Percentiles rank a stretch among this genome's conserved stretches.
phyloP scores from a whole-genome alignment of 129 eudicot species.

The Rutidosis leptorrhynchoides region DNA sequence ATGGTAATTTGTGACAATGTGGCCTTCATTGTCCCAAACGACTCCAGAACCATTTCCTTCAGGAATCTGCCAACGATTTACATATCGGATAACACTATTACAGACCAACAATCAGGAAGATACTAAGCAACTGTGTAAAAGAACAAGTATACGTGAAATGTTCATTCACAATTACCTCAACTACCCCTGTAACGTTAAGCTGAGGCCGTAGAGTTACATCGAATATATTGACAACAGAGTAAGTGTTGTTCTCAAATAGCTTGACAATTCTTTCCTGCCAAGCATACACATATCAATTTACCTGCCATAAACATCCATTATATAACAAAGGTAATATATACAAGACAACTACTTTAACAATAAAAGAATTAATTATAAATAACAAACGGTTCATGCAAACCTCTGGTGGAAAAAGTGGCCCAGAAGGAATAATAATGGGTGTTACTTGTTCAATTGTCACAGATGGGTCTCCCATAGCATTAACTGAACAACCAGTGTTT shows the following conservation, averaged over 20 bases:
- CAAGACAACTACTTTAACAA: conserved; percentile 20
- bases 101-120: conserved; percentile 2
- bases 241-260: conserved; percentile 89
- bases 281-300: conserved; percentile 48
- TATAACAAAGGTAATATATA: conserved; percentile 14
- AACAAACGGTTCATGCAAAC: conserved; percentile 39
- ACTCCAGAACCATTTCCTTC: conserved; percentile 99
- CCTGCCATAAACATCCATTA: conserved; percentile 43
- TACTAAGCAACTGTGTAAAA: conserved; percentile 3
- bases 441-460: conserved; percentile 96
- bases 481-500: conserved; percentile 44
- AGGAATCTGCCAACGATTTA: conserved; percentile 62
- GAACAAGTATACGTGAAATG: not conserved
- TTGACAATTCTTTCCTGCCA: conserved; percentile 92
- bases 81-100: conserved; percentile 16
- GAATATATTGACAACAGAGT: conserved; percentile 93
- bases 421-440: conserved; percentile 71
- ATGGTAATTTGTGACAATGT: conserved; percentile 93
- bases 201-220: conserved; percentile 97
- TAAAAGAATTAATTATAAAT: not conserved
- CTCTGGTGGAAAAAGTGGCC: conserved; percentile 87
- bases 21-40: conserved; percentile 93
- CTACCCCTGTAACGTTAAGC: conserved; percentile 81
- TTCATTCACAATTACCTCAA: conserved; percentile 65
- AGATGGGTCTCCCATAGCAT: conserved; percentile 88